Conservation (phyloP, 768 basidiomycete genomes). For the Lactarius vividus region DNA sequence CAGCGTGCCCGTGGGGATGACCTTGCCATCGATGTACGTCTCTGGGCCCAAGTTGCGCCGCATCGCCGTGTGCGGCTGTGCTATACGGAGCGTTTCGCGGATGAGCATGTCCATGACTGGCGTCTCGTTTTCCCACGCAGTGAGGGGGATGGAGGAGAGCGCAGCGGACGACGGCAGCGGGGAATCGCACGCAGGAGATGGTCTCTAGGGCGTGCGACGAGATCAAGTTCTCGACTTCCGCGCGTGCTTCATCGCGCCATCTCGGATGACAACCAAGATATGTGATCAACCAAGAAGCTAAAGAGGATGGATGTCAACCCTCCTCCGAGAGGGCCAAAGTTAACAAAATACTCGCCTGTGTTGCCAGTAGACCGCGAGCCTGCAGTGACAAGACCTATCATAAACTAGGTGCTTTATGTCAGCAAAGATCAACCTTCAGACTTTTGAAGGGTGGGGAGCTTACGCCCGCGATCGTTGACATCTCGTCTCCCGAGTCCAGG, state of each 20-base stretch:
- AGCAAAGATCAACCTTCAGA: slow-evolving; percentile 13
- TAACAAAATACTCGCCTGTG: slow-evolving; percentile 44
- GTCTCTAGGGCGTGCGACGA: slow-evolving; percentile 11
- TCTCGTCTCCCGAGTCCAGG: slow-evolving; percentile 67
- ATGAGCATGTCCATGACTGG: slow-evolving; percentile 72
- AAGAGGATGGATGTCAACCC: slow-evolving; percentile 11
- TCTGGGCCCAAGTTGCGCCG: slow-evolving; percentile 75
- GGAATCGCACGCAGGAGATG: slow-evolving; percentile 8
- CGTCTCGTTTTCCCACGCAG: slow-evolving; percentile 66
- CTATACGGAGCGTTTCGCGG: slow-evolving; percentile 72
- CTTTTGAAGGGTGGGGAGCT: slow-evolving; percentile 30
- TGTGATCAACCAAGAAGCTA: slow-evolving; percentile 72
- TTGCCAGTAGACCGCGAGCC: slow-evolving; percentile 80
- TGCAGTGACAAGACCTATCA: slow-evolving; percentile 77
- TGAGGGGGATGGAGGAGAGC: slow-evolving; percentile 60
- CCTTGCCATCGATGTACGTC: slow-evolving; percentile 62
- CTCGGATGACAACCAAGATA: slow-evolving; percentile 66
- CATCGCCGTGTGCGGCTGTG: slow-evolving; percentile 80
- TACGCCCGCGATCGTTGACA: slow-evolving; percentile 67
- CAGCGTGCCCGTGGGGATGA: slow-evolving; percentile 70
- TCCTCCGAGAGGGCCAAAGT: slow-evolving; percentile 13
- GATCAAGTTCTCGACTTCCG: slow-evolving; percentile 59
- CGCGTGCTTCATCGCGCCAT: slow-evolving; percentile 60
- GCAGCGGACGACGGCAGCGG: slow-evolving; percentile 39
- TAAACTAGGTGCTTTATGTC: slow-evolving; percentile 50